Evolutionary conservation across 2,329 filamentous ascomycete species (phyloP).

Genomic region (Paraconiothyrium brasiliense): DNA sequence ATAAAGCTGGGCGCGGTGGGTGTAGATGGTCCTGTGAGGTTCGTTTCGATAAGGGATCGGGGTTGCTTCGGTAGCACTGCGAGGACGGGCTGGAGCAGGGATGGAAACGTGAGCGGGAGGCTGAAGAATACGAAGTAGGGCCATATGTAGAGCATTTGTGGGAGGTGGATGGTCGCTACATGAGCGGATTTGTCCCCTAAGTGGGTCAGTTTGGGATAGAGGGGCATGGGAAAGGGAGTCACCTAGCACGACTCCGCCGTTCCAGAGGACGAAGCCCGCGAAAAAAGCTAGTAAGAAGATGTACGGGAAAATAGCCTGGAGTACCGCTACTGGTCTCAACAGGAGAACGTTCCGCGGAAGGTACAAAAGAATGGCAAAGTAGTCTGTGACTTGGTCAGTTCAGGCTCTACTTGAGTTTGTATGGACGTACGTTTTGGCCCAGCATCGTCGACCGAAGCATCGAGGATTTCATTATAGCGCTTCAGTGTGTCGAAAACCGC

Average conservation of each 20-base stretch:
- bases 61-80: conserved; percentile 26
- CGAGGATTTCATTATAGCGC: conserved; percentile 27
- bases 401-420: not conserved
- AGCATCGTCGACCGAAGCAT: conserved; percentile 34
- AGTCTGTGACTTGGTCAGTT: conserved; percentile 31
- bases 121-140: conserved; percentile 91
- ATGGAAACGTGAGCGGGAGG: conserved; percentile 74
- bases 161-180: conserved; percentile 83
- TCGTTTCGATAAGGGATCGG: conserved; percentile 19
- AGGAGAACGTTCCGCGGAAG: conserved; percentile 67
- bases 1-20: conserved; percentile 32
- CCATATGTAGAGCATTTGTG: conserved; percentile 97
- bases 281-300: conserved; percentile 74
- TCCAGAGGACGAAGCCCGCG: conserved; percentile 80
- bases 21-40: conserved; percentile 19
- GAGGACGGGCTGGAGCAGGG: conserved; percentile 55
- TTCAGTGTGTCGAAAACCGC: conserved; percentile 43
- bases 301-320: conserved; percentile 59
- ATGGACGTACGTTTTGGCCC: conserved; percentile 33
- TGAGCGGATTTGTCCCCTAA: conserved; percentile 94
- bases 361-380: conserved; percentile 61
- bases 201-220: conserved; percentile 21
- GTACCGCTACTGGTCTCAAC: conserved; percentile 51
- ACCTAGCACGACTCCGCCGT: conserved; percentile 91
- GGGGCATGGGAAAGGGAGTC: conserved; percentile 21